Conservation (phyloP, 805 yeast genomes). For the Cyberlindnera meyerae region DNA sequence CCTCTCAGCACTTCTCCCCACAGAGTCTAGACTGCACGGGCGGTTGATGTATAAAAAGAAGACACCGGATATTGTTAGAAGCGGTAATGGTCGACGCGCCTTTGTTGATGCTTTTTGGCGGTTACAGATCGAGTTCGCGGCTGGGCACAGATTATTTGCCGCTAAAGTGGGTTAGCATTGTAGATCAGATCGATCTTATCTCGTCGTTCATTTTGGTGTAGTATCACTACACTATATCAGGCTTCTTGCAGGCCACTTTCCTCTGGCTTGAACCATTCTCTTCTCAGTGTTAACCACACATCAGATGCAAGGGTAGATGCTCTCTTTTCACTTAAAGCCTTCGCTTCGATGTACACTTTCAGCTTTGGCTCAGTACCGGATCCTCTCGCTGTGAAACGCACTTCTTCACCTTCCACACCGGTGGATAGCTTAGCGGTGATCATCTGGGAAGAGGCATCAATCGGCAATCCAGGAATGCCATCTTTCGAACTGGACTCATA, state of each 20-base stretch:
- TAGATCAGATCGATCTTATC: too few species aligned
- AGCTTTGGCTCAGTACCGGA: conserved; percentile 96
- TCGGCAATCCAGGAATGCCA: conserved; percentile 60
- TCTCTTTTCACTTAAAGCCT: conserved; percentile 38
- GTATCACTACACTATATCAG: background rate
- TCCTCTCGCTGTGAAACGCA: conserved; percentile 83
- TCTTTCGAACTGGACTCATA: conserved; percentile 65
- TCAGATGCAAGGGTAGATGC: conserved; percentile 50
- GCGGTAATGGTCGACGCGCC: too few species aligned
- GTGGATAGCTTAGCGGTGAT: conserved; percentile 55
- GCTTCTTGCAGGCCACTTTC: conserved; percentile 32
- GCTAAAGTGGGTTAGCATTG: too few species aligned
- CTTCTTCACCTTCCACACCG: conserved; percentile 29
- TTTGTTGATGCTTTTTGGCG: too few species aligned
- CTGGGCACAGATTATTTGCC: too few species aligned
- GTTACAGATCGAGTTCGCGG: too few species aligned
- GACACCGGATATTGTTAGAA: too few species aligned
- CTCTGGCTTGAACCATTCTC: conserved; percentile 69
- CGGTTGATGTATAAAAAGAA: too few species aligned
- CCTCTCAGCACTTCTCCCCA: too few species aligned
- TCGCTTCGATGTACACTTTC: conserved; percentile 85
- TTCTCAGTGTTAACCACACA: conserved; percentile 60
- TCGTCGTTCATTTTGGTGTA: too few species aligned
- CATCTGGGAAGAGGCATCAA: conserved; percentile 78
- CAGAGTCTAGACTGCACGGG: too few species aligned